Conservation (phyloP, 192 early-diverging fungal species). For the Haplosporangium gracile region DNA sequence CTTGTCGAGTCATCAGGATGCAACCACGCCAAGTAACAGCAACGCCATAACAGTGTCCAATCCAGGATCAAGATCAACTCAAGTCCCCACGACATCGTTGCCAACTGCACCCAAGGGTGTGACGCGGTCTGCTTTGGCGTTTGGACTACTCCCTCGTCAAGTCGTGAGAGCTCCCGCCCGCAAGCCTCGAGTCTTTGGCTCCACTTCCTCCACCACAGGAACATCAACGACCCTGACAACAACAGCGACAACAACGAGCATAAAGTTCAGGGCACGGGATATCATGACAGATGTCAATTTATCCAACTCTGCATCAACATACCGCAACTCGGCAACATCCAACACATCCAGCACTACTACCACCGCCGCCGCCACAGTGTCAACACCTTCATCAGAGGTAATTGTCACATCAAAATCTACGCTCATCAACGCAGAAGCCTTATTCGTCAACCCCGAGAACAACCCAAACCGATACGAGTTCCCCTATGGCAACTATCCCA, state of each 20-base stretch:
- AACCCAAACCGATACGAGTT: conserved; percentile 10
- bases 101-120: neutral
- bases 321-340: neutral
- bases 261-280: conserved; percentile 14
- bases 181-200: no score
- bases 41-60: neutral
- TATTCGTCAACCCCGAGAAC: conserved; percentile 14
- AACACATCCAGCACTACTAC: neutral
- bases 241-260: neutral
- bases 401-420: conserved; percentile 10
- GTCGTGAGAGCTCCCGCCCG: neutral
- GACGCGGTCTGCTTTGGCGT: neutral
- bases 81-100: neutral
- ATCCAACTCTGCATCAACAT: neutral
- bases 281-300: neutral
- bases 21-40: neutral
- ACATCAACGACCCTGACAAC: neutral
- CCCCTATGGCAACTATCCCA: conserved; percentile 45
- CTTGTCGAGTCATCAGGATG: neutral
- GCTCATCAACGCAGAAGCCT: conserved; percentile 10
- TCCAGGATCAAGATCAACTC: neutral
- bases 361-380: neutral
- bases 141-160: conserved; percentile 28
- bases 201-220: neutral
- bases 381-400: neutral